These are phyloP conservation scores for Sporobolomyces phaffii DNA, from an alignment of 768 basidiomycete genomes.

Conservation along the genomic window DNA sequence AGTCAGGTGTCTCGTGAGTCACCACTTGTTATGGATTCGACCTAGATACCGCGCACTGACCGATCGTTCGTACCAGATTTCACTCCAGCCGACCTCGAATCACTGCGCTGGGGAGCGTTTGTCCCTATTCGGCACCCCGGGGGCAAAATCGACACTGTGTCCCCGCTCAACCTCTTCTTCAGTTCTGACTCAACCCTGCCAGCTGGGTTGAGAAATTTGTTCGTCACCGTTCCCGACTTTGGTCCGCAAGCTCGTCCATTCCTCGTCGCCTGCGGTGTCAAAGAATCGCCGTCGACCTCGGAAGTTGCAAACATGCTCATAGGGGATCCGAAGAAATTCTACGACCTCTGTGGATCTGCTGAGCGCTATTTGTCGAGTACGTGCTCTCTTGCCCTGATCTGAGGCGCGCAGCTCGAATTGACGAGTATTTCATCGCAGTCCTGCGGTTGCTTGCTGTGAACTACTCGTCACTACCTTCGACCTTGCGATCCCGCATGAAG, in stretches of 20 bases:
- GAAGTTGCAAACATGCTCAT: slow-evolving; percentile 69
- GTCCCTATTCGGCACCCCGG: slow-evolving; percentile 24
- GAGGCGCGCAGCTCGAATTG: too few species aligned
- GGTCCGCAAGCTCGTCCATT: slow-evolving; percentile 75
- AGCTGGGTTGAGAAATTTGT: slow-evolving; percentile 14
- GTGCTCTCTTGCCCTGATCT: background rate
- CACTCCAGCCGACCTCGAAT: slow-evolving; percentile 16
- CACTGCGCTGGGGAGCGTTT: slow-evolving; percentile 18
- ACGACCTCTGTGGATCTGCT: slow-evolving; percentile 60
- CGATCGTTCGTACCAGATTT: too few species aligned
- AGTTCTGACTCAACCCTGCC: slow-evolving; percentile 29
- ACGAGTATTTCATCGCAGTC: slow-evolving; percentile 54
- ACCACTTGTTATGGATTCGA: background rate
- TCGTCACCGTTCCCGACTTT: slow-evolving; percentile 54
- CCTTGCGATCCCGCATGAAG: slow-evolving; percentile 60
- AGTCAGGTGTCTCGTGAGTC: slow-evolving; percentile 24
- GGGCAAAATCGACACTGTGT: slow-evolving; percentile 55
- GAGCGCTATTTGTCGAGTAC: slow-evolving; percentile 32
- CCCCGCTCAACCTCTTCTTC: slow-evolving; percentile 71
- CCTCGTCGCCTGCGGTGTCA: slow-evolving; percentile 77
- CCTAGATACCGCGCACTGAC: background rate
- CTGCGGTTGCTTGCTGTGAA: slow-evolving; percentile 83
- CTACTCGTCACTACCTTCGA: slow-evolving; percentile 48
- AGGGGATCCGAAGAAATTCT: slow-evolving; percentile 64
- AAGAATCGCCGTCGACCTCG: slow-evolving; percentile 57